A percentile compares a stretch with the other conserved stretches of the same genome.
Conservation (phyloP, 768 basidiomycete genomes). For the Russula olivacea region DNA sequence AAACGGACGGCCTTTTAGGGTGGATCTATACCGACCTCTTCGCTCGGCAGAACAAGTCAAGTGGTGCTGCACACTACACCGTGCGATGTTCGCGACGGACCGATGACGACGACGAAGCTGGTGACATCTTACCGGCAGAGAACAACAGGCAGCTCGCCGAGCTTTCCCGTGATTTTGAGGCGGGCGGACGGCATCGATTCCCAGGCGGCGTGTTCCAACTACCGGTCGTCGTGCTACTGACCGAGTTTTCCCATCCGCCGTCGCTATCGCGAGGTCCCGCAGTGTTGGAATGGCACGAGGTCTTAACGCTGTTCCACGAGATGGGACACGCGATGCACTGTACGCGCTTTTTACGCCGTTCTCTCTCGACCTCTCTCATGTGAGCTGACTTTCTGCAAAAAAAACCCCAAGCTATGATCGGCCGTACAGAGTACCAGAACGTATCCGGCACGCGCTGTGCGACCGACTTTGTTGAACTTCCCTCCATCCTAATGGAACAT, state of each 20-base stretch:
- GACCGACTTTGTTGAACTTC: conserved; percentile 96
- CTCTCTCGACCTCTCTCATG: conserved; percentile 1
- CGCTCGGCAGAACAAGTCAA: conserved; percentile 73
- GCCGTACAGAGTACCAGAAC: conserved; percentile 94
- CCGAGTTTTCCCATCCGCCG: conserved; percentile 68
- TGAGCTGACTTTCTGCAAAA: neutral
- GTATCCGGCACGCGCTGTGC: conserved; percentile 96
- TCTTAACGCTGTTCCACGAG: conserved; percentile 93
- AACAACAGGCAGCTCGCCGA: conserved; percentile 32
- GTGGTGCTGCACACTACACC: conserved; percentile 95
- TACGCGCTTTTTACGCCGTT: conserved; percentile 39
- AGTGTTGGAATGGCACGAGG: conserved; percentile 85
- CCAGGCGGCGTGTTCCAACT: conserved; percentile 75
- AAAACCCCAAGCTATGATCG: conserved; percentile 78
- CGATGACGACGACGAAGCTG: conserved; percentile 79
- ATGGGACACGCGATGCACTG: conserved; percentile 99
- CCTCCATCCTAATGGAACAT: conserved; percentile 98
- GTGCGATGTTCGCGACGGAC: conserved; percentile 89
- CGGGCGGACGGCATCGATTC: conserved; percentile 51
- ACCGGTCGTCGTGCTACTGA: conserved; percentile 86
- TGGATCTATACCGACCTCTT: conserved; percentile 96
- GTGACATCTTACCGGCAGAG: conserved; percentile 47
- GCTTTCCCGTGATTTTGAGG: conserved; percentile 59
- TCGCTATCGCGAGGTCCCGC: conserved; percentile 58
- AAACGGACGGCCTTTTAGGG: conserved; percentile 79